These are phyloP conservation scores for Blastobotrys serpentis DNA, from an alignment of 1,139 yeast genomes.

Conservation along the genomic window DNA sequence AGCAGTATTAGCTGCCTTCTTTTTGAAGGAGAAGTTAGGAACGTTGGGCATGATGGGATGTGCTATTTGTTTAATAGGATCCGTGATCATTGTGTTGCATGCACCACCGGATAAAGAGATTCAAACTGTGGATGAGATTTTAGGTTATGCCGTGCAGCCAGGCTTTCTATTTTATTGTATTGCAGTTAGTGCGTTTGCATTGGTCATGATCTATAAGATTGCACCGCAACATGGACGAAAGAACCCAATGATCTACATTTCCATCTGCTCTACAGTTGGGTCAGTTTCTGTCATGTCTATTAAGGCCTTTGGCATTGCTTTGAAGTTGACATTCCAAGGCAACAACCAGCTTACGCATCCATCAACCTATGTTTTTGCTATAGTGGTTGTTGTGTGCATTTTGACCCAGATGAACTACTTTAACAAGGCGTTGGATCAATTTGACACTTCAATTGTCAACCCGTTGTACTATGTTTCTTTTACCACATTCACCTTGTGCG, in stretches of 20 bases:
- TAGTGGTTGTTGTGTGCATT: constrained; percentile 78
- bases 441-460: constrained; percentile 88
- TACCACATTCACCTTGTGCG: constrained; percentile 82
- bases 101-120: constrained; percentile 94
- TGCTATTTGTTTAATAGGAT: constrained; percentile 84
- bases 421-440: constrained; percentile 90
- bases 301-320: constrained; percentile 90
- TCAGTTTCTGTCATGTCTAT: constrained; percentile 90
- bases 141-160: constrained; percentile 76
- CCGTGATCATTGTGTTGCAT: constrained; percentile 84
- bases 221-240: constrained; percentile 79
- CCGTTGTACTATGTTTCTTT: constrained; percentile 90
- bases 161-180: constrained; percentile 70
- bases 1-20: constrained; percentile 83
- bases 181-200: constrained; percentile 61
- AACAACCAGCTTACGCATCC: constrained; percentile 85
- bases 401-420: constrained; percentile 91
- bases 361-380: constrained; percentile 77
- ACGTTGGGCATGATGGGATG: constrained; percentile 92
- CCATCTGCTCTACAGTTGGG: constrained; percentile 88
- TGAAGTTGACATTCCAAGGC: constrained; percentile 82
- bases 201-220: constrained; percentile 77
- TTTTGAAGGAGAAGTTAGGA: constrained; percentile 83
- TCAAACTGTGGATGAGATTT: constrained; percentile 82
- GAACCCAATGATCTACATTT: constrained; percentile 86